Evolutionary conservation across 768 basidiomycete species (phyloP), one percentile per base, ranked within the genome.

Genomic region (Lentinula raphanica): DNA sequence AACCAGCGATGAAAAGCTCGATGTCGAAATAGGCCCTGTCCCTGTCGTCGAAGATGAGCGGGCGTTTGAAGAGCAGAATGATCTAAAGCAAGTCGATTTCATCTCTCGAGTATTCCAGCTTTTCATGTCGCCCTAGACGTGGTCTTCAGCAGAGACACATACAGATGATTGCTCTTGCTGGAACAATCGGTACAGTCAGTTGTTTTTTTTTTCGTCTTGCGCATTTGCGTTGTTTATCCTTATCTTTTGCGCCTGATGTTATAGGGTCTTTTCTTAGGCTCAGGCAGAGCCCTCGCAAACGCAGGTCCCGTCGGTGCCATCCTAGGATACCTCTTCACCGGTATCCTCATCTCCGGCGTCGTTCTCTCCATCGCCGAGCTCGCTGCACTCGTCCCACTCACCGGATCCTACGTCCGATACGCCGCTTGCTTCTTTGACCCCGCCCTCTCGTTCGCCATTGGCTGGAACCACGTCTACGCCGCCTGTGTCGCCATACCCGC

Each of bases 261-360:
- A 4, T 19, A 55, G 54, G 82, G 84, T 50, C 71, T 85, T 3
- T 84, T 86, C 67, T 67, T 86, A 13, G 79, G 81, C 5, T 77
- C 79, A 3, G 84, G 80, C 1, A 71, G 67, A 38, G 73, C 76
- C 13, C 72, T 85, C 23, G 72, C 75, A 0, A 73, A 74, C 28
- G 82, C 78, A 5, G 85, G 85, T 0, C 83, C 85, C 5, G 69
- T 82, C 0, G 82, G 85, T 11, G 64, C 76, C 0, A 66, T 83
- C 54, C 66, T 84, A 8, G 83, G 77, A 1, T 81, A 80, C 65
- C 50, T 72, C 60, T 67, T 76, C 66, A 68, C 77, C 63, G 73
- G 82, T 60, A 67, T 65, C 1, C 64, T 76, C 35, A 67, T 71
- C 19, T 68, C 67, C 49, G 68, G 64, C 57, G 64, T 73, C 25